phyloP scores from a whole-genome alignment of 164 flowering plant species.

The Stephania cephalantha region DNA sequence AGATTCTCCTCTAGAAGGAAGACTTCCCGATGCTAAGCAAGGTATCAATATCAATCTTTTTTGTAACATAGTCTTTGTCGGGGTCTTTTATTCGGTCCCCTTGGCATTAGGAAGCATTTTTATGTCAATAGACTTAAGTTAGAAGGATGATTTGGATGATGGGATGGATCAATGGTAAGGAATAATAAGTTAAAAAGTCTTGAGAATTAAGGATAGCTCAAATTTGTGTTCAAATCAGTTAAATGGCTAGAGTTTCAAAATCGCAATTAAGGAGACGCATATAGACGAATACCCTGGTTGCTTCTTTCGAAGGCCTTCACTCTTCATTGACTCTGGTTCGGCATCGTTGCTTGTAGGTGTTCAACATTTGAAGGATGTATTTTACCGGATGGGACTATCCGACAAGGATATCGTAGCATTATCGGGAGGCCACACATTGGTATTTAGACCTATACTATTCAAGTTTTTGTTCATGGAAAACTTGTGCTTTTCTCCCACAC shows the following conservation, averaged over 20 bases:
- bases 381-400: conserved; percentile 82
- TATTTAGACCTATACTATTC: conserved; percentile 17
- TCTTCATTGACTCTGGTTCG: neutral
- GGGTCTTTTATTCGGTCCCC: neutral
- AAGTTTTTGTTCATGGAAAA: neutral
- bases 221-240: no score
- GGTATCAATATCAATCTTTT: conserved; percentile 30
- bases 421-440: conserved; percentile 90
- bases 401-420: conserved; percentile 93
- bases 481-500: neutral
- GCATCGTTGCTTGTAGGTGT: conserved; percentile 38
- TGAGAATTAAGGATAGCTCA: neutral
- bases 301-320: neutral
- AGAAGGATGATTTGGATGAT: neutral
- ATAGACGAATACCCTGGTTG: no score
- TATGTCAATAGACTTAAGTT: neutral
- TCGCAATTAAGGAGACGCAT: no score
- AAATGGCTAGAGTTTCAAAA: no score
- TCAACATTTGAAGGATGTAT: conserved; percentile 66
- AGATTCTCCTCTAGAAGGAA: conserved; percentile 70
- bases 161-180: neutral
- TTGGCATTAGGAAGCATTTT: neutral
- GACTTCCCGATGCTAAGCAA: conserved; percentile 82
- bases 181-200: neutral
- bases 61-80: neutral